phyloP scores from a whole-genome alignment of 805 yeast species.

The Clavispora fructus region DNA sequence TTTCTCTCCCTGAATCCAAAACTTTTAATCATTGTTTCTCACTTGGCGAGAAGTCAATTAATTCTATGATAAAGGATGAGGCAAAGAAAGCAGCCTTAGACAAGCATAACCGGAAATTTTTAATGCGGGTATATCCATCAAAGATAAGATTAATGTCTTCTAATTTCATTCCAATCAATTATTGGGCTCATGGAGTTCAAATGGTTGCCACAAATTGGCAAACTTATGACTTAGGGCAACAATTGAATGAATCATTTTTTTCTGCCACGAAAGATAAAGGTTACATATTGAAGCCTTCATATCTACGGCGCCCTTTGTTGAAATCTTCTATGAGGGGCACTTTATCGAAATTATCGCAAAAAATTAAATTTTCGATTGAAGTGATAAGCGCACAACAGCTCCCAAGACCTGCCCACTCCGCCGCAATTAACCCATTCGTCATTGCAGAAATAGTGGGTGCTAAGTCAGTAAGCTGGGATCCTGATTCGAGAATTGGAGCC shows the following conservation, averaged over 20 bases:
- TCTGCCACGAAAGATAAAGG: constrained; percentile 58
- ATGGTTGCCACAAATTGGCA: constrained; percentile 99
- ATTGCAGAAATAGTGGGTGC: constrained; percentile 56
- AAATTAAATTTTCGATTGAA: constrained; percentile 20
- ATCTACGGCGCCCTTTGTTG: constrained; percentile 33
- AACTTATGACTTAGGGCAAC: constrained; percentile 83
- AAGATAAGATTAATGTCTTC: constrained; percentile 69
- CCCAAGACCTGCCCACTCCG: constrained; percentile 55
- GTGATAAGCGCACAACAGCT: constrained; percentile 82
- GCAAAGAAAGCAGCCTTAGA: constrained; percentile 50
- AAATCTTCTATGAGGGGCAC: constrained; percentile 15
- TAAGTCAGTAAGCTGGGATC: constrained; percentile 19
- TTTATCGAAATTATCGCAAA: neutral
- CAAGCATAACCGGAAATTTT: constrained; percentile 69
- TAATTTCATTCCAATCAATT: constrained; percentile 72
- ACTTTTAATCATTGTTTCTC: constrained; percentile 80
- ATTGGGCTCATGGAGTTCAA: constrained; percentile 85
- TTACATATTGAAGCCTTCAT: constrained; percentile 69
- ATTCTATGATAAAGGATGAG: constrained; percentile 58
- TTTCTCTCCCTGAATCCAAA: constrained; percentile 82
- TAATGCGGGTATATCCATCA: constrained; percentile 88
- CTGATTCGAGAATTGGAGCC: constrained; percentile 1
- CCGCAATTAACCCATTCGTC: constrained; percentile 54
- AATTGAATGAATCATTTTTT: constrained; percentile 80
- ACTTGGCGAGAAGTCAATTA: constrained; percentile 67